Conservation (phyloP, 164 flowering plant genomes). For the Annona cherimola region DNA sequence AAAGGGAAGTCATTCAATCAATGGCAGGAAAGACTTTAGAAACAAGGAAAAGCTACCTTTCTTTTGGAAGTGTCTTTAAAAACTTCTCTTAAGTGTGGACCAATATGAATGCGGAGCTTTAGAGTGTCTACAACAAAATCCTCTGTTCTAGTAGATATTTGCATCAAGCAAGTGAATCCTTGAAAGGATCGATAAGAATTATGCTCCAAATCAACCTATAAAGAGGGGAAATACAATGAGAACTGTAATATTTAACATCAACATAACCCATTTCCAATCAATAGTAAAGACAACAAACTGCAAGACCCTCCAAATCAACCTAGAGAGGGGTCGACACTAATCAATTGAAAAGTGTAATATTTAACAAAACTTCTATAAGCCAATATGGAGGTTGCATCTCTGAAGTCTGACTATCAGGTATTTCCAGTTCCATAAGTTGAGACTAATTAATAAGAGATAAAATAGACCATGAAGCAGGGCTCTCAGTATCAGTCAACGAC, state of each 20-base stretch:
- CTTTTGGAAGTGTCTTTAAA: conserved; percentile 86
- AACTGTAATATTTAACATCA: no score
- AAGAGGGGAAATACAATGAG: not conserved
- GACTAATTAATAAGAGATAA: no score
- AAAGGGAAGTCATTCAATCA: not conserved
- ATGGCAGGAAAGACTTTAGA: not conserved
- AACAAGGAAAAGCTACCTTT: conserved; percentile 43
- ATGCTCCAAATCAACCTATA: conserved; percentile 93
- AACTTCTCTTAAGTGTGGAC: conserved; percentile 83
- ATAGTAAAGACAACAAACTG: not conserved
- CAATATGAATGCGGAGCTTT: conserved; percentile 79
- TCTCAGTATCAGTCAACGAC: no score
- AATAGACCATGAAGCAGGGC: no score
- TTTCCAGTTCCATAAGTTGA: no score
- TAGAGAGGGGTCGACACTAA: no score
- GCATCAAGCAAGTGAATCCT: conserved; percentile 99
- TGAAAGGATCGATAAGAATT: conserved; percentile 94
- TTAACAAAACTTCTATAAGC: no score
- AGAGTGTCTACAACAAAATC: conserved; percentile 90
- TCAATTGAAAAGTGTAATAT: no score
- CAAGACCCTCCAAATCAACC: not conserved
- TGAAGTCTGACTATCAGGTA: no score
- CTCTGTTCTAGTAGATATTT: conserved; percentile 94
- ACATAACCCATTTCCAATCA: not conserved
- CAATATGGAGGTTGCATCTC: no score